Evolutionary conservation across 2,329 filamentous ascomycete species (phyloP).

Genomic region (Monosporascus sp.): DNA sequence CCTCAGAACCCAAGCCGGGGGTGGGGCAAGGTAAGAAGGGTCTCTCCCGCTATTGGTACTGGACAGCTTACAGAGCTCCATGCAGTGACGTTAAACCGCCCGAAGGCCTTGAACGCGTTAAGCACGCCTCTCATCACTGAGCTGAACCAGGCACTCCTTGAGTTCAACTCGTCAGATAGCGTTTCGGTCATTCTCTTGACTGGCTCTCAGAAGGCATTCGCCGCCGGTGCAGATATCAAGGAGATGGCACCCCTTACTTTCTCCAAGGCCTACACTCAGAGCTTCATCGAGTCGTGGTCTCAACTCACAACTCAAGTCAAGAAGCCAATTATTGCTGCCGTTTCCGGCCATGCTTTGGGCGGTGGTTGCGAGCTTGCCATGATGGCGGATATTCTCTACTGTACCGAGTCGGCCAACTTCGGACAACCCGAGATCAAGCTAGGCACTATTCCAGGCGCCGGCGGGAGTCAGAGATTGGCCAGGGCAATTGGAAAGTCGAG

Average conservation of each 20-base stretch:
- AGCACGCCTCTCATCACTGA: constrained; percentile 86
- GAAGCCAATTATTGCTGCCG: constrained; percentile 90
- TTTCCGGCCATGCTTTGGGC: constrained; percentile 90
- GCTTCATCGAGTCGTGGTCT: constrained; percentile 96
- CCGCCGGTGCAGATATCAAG: constrained; percentile 96
- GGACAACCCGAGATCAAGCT: constrained; percentile 97
- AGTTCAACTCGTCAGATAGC: constrained; percentile 63
- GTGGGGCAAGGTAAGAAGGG: constrained; percentile 69
- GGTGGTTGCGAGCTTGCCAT: constrained; percentile 95
- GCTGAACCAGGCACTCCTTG: constrained; percentile 71
- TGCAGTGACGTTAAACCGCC: constrained; percentile 84
- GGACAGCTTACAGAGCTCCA: constrained; percentile 5
- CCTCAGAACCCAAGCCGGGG: constrained; percentile 78
- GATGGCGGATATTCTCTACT: constrained; percentile 96
- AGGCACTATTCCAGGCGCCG: constrained; percentile 85
- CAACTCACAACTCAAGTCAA: constrained; percentile 76
- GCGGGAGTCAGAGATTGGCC: constrained; percentile 84
- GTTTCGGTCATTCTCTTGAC: constrained; percentile 80
- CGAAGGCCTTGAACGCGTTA: constrained; percentile 92
- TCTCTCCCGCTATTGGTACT: not conserved
- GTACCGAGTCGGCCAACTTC: constrained; percentile 78
- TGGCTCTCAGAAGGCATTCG: constrained; percentile 84
- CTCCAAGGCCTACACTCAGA: constrained; percentile 74
- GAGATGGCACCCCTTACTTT: constrained; percentile 96
- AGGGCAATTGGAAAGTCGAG: constrained; percentile 75